Conservation (phyloP, 805 yeast species). For the Ogataea zsoltii region DNA sequence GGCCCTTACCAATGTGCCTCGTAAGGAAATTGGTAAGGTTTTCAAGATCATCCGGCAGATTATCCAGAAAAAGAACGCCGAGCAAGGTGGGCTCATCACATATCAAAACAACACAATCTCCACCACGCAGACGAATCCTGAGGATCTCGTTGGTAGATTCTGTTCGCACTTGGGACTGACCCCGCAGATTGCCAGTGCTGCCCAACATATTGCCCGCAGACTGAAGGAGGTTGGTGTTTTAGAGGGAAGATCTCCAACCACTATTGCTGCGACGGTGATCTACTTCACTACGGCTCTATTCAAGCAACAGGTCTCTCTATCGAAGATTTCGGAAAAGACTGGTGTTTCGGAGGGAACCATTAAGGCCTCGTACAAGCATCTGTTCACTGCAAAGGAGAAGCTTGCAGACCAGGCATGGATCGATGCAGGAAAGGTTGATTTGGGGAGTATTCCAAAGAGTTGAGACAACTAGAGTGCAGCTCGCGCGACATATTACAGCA, state of each 20-base stretch:
- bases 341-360: slow-evolving; percentile 98
- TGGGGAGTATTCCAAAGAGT: slow-evolving; percentile 27
- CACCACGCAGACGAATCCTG: slow-evolving; percentile 87
- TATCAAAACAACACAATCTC: slow-evolving; percentile 50
- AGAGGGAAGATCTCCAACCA: slow-evolving; percentile 95
- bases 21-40: slow-evolving; percentile 91
- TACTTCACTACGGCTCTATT: slow-evolving; percentile 93
- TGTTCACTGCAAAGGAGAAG: slow-evolving; percentile 70
- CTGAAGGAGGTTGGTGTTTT: slow-evolving; percentile 90
- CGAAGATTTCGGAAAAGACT: slow-evolving; percentile 84
- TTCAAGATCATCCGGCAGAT: slow-evolving; percentile 74
- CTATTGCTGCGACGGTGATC: slow-evolving; percentile 96
- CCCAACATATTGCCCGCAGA: slow-evolving; percentile 87
- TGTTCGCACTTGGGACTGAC: slow-evolving; percentile 91
- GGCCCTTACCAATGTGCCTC: slow-evolving; percentile 90
- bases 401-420: slow-evolving; percentile 80
- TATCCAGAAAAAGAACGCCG: slow-evolving; percentile 55
- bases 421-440: slow-evolving; percentile 60
- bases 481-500: too few relatives aligned
- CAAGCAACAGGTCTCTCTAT: slow-evolving; percentile 71
- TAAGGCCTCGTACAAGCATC: slow-evolving; percentile 82
- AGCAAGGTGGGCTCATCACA: slow-evolving; percentile 43
- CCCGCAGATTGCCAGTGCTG: slow-evolving; percentile 84
- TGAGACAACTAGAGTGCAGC: too few relatives aligned
- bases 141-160: slow-evolving; percentile 91